Evolutionary conservation across 208 protist genomes (phyloP), one percentile per base, ranked within the genome.

Genomic region (Leishmania gerbilli): DNA sequence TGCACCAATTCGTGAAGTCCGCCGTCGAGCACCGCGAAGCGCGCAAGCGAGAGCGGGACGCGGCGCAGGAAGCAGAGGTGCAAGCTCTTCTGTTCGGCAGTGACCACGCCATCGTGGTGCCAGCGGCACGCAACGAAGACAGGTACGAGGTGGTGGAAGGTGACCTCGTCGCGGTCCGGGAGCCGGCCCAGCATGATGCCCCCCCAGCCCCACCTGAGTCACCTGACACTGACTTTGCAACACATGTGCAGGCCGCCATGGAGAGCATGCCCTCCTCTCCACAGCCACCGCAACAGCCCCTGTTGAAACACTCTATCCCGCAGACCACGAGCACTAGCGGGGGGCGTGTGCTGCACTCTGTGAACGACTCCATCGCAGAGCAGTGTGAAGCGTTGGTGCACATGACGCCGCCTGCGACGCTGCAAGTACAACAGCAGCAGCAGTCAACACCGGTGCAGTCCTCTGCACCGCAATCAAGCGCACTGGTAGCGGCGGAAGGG

Each of bases 41-140:
- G 13, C 79, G 80, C 56, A 75, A 79, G 78, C 87, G 76, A 3
- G 71, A 49, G 58, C 56, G 81, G 56, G 79, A 83, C 15, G 72
- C 84, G 1, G 74, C 40, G 58, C 65, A 83, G 56, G 79, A 83
- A 24, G 72, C 84, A 0, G 74, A 82, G 65, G 84, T 84, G 45
- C 78, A 88, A 55, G 69, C 42, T 21, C 85, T 91, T 51, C 77
- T 90, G 34, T 90, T 88, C 64, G 78, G 81, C 2, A 49, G 55
- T 8, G 55, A 53, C 13, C 1, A 60, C 69, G 49, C 34, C n/a
- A 1, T n/a, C 0, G 58, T 51, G 42, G 62, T 45, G 15, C 24
- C 76, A 34, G n/a, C 9, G 37, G 51, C 19, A 15, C 40, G 31
- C 49, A n/a, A 27, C 51, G 34, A 62, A 40, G 21, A 19, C 21